Evolutionary conservation across 352 stramenopile genomes (phyloP), one percentile per base, ranked within the genome.

Genomic region (Pythium dissotocum): DNA sequence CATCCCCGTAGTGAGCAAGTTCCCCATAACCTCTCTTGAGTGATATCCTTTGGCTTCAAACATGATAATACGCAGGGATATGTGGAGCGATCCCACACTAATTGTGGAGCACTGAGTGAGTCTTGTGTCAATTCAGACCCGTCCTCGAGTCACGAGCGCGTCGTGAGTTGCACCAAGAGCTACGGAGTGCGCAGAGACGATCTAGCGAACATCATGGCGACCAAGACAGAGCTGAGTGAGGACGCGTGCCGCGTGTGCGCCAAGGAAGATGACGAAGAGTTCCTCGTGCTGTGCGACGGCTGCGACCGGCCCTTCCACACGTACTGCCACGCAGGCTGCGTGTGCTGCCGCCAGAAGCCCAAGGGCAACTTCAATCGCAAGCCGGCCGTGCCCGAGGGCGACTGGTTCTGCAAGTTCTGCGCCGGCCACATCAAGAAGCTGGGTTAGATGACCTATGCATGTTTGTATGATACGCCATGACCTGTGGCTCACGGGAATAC

Each of bases 371-470:
- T 92, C 70, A 82, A 80, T 46, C 83, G 83, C 71, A 89, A 90
- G 63, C 83, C 82, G 12, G 71, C 82, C 0, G 86, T 94, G 61
- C 86, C 86, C 35, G 83, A 94, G 28, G 86, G 86, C 65, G 86
- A 94, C 71, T 94, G 86, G 86, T 94, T 92, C 64, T 92, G 86
- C 82, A 94, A 94, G 73, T 91, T 94, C 52, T 94, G 86, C 65
- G 81, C 82, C 13, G 86, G 82, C 26, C 86, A 77, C 48, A 63
- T 88, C 30, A 78, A 84, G 40, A 26, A 67, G 16, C 75, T 87
- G 24, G 76, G 84, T 91, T 38, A 51, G 75, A 59, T 35, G 1
- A 38, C 18, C 9, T 24, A 30, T 30, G 3, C 10, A 9, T 49
- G 14, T 10, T 5, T 49, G 5, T 49, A 8, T 49, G 42, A 26